phyloP scores from a whole-genome alignment of 345 rosid species.

The Gossypium rotundifolium region DNA sequence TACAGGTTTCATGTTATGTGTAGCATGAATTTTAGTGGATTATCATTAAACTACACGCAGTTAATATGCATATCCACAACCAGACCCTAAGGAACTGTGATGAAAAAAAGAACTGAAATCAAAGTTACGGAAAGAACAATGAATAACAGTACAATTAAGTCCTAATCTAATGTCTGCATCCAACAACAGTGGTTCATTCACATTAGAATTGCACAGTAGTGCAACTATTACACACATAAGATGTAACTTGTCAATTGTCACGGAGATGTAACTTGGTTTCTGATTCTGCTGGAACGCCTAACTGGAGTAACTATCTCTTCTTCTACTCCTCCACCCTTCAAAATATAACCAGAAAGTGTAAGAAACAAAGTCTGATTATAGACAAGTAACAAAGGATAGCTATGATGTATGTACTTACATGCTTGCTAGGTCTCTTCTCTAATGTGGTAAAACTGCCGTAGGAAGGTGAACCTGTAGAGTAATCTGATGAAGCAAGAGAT shows the following conservation, averaged over 20 bases:
- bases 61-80: too few species aligned
- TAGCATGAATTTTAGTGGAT: too few species aligned
- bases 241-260: constrained; percentile 22
- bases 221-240: constrained; percentile 18
- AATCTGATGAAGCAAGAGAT: constrained; percentile 63
- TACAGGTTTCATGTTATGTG: background rate
- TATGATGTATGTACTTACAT: constrained; percentile 33
- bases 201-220: constrained; percentile 23
- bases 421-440: constrained; percentile 53
- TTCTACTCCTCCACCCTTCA: constrained; percentile 49
- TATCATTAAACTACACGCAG: too few species aligned
- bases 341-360: background rate
- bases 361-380: constrained; percentile 1
- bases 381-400: background rate
- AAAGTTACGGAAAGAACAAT: background rate
- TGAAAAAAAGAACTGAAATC: too few species aligned
- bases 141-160: background rate
- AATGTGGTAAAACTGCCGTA: constrained; percentile 82
- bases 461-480: constrained; percentile 49
- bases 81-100: too few species aligned
- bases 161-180: constrained; percentile 19
- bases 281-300: constrained; percentile 78
- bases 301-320: constrained; percentile 70
- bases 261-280: constrained; percentile 44
- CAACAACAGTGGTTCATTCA: constrained; percentile 3